Conservation (phyloP, 768 basidiomycete species). For the Mrakia frigida region DNA sequence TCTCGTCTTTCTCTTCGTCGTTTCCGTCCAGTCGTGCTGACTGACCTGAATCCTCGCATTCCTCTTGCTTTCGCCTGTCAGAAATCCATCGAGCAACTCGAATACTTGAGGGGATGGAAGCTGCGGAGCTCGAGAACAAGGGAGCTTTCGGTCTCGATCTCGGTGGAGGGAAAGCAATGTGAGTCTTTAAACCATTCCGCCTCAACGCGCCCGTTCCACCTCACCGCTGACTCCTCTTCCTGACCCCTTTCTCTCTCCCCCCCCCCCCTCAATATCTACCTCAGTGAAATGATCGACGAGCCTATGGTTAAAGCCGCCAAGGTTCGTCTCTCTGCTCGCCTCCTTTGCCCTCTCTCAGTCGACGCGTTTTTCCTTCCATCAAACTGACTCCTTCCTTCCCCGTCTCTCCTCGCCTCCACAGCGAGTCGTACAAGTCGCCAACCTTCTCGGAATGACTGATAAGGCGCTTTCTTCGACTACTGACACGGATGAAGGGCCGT, state of each 20-base stretch:
- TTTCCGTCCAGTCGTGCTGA: too few relatives aligned
- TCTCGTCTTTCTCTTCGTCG: not conserved
- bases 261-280: not conserved
- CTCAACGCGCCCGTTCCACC: not conserved
- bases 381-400: not conserved
- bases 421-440: constrained; percentile 12
- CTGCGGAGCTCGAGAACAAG: constrained; percentile 43
- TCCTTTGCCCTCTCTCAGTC: not conserved
- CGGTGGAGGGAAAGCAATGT: constrained; percentile 48
- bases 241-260: not conserved
- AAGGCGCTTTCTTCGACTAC: not conserved
- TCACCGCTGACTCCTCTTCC: not conserved
- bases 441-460: not conserved
- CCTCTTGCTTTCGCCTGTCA: constrained; percentile 38
- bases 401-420: not conserved
- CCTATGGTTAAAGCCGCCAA: constrained; percentile 76
- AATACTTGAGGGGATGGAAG: constrained; percentile 64
- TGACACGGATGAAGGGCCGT: not conserved
- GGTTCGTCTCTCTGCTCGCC: not conserved
- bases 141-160: constrained; percentile 72
- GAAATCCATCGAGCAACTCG: constrained; percentile 72
- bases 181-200: not conserved
- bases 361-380: too few relatives aligned
- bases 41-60: not conserved
- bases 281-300: constrained; percentile 74